Evolutionary conservation across 2,329 filamentous ascomycete genomes (phyloP), one percentile per base, ranked within the genome.

Genomic region (Sphaerulina vaccinii): DNA sequence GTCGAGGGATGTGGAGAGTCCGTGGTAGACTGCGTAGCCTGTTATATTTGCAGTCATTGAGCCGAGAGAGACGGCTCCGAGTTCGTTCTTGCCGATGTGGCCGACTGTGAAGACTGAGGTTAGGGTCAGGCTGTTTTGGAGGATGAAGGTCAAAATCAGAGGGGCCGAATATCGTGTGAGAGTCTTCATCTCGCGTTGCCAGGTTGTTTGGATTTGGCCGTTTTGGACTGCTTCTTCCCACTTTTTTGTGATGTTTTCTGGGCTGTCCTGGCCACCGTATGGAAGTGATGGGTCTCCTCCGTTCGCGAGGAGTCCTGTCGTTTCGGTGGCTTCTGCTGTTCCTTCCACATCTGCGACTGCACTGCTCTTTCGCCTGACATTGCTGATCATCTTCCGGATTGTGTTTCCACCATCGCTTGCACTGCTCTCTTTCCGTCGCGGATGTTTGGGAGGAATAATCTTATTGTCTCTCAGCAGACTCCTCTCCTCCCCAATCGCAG

Each of bases 1-100:
- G 71, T 97, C 92, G 32, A 97, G 77, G 58, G 86, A 89, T 3
- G 92, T 97, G 1, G 90, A 86, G 11, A 97, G 78, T n/a, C 90
- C 74, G 60, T 76, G 73, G 45, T 74, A 76, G 11, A 75, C 71
- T 1, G 73, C 69, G 52, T 75, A 76, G 1, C 74, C 74, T 2
- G 74, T 77, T 22, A 77, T 76, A 39, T 71, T 74, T 0, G 74
- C 74, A 1, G 74, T 77, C 75, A 78, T 77, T 43, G 65, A 70
- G 4, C 73, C 75, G 27, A 77, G 58, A 51, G 70, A 73, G 5
- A 77, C 75, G 6, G 75, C 75, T 3, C 74, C 75, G 1, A 78
- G 66, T 53, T 76, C 74, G 5, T 69, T 69, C 57, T 74, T 76
- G 22, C 74, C 74, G 51, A 77, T 75, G 49, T 75, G 75, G 5